Percentiles rank a stretch among this genome's conserved stretches.
Evolutionary conservation across 2,329 filamentous ascomycete genomes (phyloP).

Genomic region (Calonectria hongkongensis): DNA sequence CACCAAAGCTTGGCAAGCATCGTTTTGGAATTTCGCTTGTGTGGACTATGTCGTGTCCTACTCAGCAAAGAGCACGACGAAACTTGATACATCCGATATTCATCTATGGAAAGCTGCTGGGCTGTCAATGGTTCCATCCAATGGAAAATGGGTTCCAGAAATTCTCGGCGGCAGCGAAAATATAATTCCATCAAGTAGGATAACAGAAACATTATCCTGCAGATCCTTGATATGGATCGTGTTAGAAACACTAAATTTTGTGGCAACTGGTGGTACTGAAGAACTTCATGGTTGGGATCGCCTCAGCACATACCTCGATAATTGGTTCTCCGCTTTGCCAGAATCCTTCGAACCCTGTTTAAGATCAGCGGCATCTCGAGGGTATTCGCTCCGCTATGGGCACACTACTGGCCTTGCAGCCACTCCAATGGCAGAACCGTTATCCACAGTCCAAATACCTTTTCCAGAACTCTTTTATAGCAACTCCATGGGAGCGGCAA

Average conservation of each 20-base stretch:
- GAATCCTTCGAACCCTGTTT: slow-evolving; percentile 18
- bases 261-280: background rate
- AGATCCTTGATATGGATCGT: slow-evolving; percentile 26
- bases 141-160: slow-evolving; percentile 8
- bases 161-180: background rate
- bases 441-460: slow-evolving; percentile 1
- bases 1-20: slow-evolving; percentile 26
- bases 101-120: slow-evolving; percentile 30
- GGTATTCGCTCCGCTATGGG: slow-evolving; percentile 7
- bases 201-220: slow-evolving; percentile 16
- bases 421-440: background rate
- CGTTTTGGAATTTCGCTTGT: slow-evolving; percentile 32
- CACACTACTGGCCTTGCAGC: slow-evolving; percentile 3
- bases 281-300: background rate
- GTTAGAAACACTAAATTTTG: slow-evolving; percentile 18
- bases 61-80: background rate
- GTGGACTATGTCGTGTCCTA: slow-evolving; percentile 24
- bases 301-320: background rate
- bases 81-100: slow-evolving; percentile 5
- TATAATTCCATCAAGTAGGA: background rate
- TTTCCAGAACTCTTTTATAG: slow-evolving; percentile 28
- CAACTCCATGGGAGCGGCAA: slow-evolving; percentile 20
- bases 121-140: background rate
- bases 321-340: background rate
- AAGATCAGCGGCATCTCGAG: background rate